Percentiles rank a stretch among this genome's conserved stretches.
Conservation (phyloP, 129 eudicot genomes). For the sunflower (Helianthus annuus) region DNA sequence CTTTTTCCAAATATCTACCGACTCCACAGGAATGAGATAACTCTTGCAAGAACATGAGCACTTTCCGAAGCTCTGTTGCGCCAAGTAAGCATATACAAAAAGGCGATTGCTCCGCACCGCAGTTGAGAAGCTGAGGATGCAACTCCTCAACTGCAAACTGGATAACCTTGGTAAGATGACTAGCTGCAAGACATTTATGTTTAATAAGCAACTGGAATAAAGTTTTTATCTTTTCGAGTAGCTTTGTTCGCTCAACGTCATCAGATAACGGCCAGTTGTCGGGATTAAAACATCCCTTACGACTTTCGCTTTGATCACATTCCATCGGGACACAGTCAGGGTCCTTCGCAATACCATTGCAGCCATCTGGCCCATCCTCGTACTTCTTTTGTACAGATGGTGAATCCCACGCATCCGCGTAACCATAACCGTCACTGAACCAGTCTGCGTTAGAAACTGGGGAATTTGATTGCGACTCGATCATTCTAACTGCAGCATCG, state of each 20-base stretch:
- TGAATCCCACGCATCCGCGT: slow-evolving; percentile 57
- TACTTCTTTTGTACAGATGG: slow-evolving; percentile 38
- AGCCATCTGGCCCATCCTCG: too few species aligned
- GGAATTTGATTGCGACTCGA: slow-evolving; percentile 46
- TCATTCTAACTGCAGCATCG: slow-evolving; percentile 59
- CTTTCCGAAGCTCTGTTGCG: slow-evolving; percentile 71
- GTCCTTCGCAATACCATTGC: slow-evolving; percentile 23
- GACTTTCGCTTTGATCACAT: slow-evolving; percentile 45
- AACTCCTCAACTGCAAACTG: slow-evolving; percentile 79
- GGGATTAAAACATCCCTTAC: slow-evolving; percentile 44
- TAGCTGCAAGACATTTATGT: slow-evolving; percentile 70
- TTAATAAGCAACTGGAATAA: slow-evolving; percentile 60
- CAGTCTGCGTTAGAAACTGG: slow-evolving; percentile 33
- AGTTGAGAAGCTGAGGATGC: slow-evolving; percentile 70
- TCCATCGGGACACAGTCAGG: slow-evolving; percentile 49
- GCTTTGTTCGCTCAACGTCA: slow-evolving; percentile 75
- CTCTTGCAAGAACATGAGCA: slow-evolving; percentile 68
- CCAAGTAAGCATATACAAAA: slow-evolving; percentile 89
- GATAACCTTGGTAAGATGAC: slow-evolving; percentile 79
- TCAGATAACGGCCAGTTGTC: slow-evolving; percentile 81
- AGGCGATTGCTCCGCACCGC: slow-evolving; percentile 69
- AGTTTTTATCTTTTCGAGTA: slow-evolving; percentile 72
- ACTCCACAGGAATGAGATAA: slow-evolving; percentile 75
- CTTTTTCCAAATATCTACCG: slow-evolving; percentile 62
- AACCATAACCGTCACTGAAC: slow-evolving; percentile 43